Percentiles rank a stretch among this genome's conserved stretches.
Conservation (phyloP, 2,329 filamentous ascomycete genomes). For the Colletotrichum orbiculare region DNA sequence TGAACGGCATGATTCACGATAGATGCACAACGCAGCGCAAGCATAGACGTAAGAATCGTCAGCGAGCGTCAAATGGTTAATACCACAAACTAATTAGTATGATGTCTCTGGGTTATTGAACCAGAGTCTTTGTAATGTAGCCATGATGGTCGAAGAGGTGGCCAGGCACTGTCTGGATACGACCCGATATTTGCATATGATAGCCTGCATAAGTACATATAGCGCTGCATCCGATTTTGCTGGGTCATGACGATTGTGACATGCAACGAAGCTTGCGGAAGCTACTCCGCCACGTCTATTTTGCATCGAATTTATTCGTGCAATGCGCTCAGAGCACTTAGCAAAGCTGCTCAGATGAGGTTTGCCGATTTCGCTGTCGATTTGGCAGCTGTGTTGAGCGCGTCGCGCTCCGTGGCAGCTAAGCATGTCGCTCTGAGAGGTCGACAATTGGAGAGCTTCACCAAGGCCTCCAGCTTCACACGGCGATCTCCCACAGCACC, state of each 20-base stretch:
- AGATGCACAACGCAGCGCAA: neutral
- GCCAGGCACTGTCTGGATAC: too few species aligned
- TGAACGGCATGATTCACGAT: conserved; percentile 1
- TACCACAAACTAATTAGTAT: too few species aligned
- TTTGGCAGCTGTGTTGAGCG: conserved; percentile 75
- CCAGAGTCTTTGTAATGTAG: too few species aligned
- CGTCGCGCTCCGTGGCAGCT: conserved; percentile 73
- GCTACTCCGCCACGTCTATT: too few species aligned
- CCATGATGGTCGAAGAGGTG: too few species aligned
- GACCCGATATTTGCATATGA: too few species aligned
- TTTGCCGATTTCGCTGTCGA: conserved; percentile 76
- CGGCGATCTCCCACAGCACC: conserved; percentile 27
- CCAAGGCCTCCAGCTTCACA: conserved; percentile 57
- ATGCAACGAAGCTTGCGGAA: too few species aligned
- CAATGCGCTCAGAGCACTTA: conserved; percentile 7
- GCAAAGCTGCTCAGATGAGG: conserved; percentile 55
- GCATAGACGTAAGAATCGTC: neutral
- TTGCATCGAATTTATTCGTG: neutral
- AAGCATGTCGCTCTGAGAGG: conserved; percentile 70
- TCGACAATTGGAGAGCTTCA: conserved; percentile 64
- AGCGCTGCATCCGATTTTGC: too few species aligned
- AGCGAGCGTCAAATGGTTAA: too few species aligned
- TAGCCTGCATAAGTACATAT: too few species aligned
- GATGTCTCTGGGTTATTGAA: too few species aligned
- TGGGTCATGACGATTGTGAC: too few species aligned